These are phyloP conservation scores for Leccinum insolens DNA, from an alignment of 1,284 basidiomycete species.

Conservation along the genomic window DNA sequence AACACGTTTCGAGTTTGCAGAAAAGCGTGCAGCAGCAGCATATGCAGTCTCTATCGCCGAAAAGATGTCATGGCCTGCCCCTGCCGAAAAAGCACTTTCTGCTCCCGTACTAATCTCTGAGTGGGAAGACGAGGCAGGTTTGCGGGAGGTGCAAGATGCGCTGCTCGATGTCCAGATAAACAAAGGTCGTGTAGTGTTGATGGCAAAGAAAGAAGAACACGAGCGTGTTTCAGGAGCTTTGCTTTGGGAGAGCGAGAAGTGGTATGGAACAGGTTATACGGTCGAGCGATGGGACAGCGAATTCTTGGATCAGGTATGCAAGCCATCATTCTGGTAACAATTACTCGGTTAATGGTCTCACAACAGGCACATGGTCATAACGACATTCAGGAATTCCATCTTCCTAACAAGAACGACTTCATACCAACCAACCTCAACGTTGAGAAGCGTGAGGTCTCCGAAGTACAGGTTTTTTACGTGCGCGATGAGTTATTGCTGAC, in stretches of 20 bases:
- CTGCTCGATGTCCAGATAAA: conserved; percentile 46
- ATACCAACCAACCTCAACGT: conserved; percentile 89
- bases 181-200: conserved; percentile 75
- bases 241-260: conserved; percentile 75
- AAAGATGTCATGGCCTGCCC: conserved; percentile 79
- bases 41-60: conserved; percentile 84
- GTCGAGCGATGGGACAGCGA: conserved; percentile 69
- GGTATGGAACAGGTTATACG: conserved; percentile 86
- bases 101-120: conserved; percentile 77
- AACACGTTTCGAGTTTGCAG: conserved; percentile 87
- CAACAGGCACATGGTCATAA: conserved; percentile 59
- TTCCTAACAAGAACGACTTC: conserved; percentile 90
- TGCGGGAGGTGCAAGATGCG: conserved; percentile 63
- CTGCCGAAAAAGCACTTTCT: conserved; percentile 79
- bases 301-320: conserved; percentile 64
- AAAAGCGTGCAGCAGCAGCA: conserved; percentile 80
- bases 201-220: conserved; percentile 74
- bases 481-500: conserved; percentile 3
- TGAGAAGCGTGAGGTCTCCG: conserved; percentile 65
- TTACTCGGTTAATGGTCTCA: conserved; percentile 9
- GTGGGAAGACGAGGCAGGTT: conserved; percentile 66
- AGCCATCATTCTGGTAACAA: neutral
- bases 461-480: conserved; percentile 45
- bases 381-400: conserved; percentile 66
- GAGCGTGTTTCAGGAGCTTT: conserved; percentile 50